Evolutionary conservation across 1,139 yeast genomes (phyloP).

Genomic region (Blastobotrys capitulatus): DNA sequence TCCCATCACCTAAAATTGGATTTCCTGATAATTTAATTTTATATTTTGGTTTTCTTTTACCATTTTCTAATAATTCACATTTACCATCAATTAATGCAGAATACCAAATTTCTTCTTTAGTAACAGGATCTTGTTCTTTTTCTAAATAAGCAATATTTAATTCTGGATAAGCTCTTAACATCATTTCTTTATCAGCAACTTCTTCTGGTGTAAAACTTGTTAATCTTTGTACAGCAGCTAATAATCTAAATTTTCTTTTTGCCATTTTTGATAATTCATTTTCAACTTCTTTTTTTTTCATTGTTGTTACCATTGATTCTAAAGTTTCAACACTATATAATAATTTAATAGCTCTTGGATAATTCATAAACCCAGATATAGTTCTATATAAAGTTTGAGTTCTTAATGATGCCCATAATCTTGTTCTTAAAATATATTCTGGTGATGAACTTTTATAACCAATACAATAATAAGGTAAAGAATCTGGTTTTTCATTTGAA

Average conservation of each 20-base stretch:
- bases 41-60: slow-evolving; percentile 45
- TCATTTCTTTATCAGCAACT: slow-evolving; percentile 47
- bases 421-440: slow-evolving; percentile 57
- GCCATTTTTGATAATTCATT: slow-evolving; percentile 38
- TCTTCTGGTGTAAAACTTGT: slow-evolving; percentile 49
- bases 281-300: slow-evolving; percentile 5
- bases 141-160: slow-evolving; percentile 57
- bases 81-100: slow-evolving; percentile 59
- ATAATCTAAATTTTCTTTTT: slow-evolving; percentile 55
- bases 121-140: slow-evolving; percentile 35
- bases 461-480: slow-evolving; percentile 62
- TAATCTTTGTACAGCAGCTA: slow-evolving; percentile 69
- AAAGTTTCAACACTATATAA: slow-evolving; percentile 55
- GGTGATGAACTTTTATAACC: slow-evolving; percentile 66
- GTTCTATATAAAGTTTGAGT: slow-evolving; percentile 77
- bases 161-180: slow-evolving; percentile 59
- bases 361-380: slow-evolving; percentile 70
- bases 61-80: slow-evolving; percentile 38
- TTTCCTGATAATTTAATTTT: slow-evolving; percentile 68
- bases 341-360: slow-evolving; percentile 60
- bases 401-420: slow-evolving; percentile 78
- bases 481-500: slow-evolving; percentile 27
- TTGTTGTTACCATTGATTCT: slow-evolving; percentile 17
- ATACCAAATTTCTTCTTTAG: slow-evolving; percentile 39
- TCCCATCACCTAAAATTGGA: slow-evolving; percentile 87